Base-by-base conservation (phyloP, 2,329 filamentous ascomycete species). In the Botrytis cinerea region DNA sequence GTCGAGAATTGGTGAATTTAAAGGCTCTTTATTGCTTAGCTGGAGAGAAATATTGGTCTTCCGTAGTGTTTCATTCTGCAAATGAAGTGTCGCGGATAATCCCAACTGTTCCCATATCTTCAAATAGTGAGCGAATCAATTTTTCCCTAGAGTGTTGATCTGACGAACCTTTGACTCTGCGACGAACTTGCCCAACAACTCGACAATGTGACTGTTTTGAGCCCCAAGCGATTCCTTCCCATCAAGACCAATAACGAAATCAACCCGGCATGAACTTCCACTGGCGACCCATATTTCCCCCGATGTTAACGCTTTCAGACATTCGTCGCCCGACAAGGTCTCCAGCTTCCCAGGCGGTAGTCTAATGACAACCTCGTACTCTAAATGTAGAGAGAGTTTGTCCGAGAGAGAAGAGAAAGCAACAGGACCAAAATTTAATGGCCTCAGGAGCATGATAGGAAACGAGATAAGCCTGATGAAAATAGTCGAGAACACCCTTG, bases 21-120 rank as follows among this genome's bases (percentile, higher is more conserved):
- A 57, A 28, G 71, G 73, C 8, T 72, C 70, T 54, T 59, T 70
- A 73, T 77, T 54, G 12, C 74, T 76, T 60, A 80, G 63, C 28
- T 66, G 61, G 57, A 81, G 71, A 28, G 73, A 78, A 28, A 79
- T 40, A 43, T 45, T 46, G 38, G 60, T 45, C 8, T 28, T 32
- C n/a, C 48, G 16, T 16, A 22, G 10, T 28, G 20, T 14, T 12
- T 43, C 38, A 35, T 63, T n/a, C 35, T 59, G 67, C 45, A 28
- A 10, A 14, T 63, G 60, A 45, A 78, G 74, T 28, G 74, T 71
- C 4, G 76, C 60, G 22, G 75, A 78, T 16, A 81, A 63, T 35
- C 70, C 76, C 12, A 80, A 72, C 28, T 77, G 75, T 69, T 72
- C 69, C 79, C 79, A 80, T 70, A 79, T 67, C 79, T 80, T 69